These are phyloP conservation scores for Paecilomyces sp. DNA, from an alignment of 2,329 filamentous ascomycete genomes.

Conservation along the genomic window DNA sequence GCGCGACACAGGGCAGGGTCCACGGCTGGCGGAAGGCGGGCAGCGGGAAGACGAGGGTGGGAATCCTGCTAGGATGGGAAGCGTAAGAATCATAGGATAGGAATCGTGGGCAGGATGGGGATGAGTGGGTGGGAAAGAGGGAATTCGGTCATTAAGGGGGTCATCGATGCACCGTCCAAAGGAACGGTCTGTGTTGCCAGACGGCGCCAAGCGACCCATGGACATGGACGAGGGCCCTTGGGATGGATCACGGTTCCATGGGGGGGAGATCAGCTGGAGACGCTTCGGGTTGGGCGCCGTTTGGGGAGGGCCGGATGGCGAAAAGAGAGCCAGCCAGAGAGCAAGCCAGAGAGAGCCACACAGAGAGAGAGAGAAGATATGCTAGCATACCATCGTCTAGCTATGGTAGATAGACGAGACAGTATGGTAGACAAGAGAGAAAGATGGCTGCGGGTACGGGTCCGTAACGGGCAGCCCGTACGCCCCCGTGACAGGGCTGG, in stretches of 20 bases:
- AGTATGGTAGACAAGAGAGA: background rate
- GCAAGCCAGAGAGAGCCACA: background rate
- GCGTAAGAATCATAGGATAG: slow-evolving; percentile 1
- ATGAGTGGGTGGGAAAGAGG: slow-evolving; percentile 10
- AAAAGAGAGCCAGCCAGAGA: background rate
- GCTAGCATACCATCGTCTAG: no score
- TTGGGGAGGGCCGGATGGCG: slow-evolving; percentile 1
- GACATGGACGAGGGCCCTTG: slow-evolving; percentile 27
- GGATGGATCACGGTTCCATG: slow-evolving; percentile 20
- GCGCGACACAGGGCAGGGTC: background rate
- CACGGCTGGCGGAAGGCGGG: background rate
- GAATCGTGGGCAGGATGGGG: slow-evolving; percentile 4
- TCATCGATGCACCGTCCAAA: slow-evolving; percentile 16
- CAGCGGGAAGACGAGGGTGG: background rate
- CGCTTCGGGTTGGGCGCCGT: slow-evolving; percentile 6
- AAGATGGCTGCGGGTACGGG: background rate
- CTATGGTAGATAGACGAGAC: background rate
- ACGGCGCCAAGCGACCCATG: slow-evolving; percentile 24
- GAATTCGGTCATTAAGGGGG: slow-evolving; percentile 14
- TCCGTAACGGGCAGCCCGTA: background rate
- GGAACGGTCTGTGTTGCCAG: slow-evolving; percentile 10
- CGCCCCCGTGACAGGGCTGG: background rate
- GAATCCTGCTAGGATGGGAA: background rate
- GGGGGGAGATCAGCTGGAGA: slow-evolving; percentile 22
- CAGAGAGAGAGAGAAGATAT: background rate